These are phyloP conservation scores for Umbilicus rupestris DNA, from an alignment of 164 flowering plant species.

Conservation along the genomic window DNA sequence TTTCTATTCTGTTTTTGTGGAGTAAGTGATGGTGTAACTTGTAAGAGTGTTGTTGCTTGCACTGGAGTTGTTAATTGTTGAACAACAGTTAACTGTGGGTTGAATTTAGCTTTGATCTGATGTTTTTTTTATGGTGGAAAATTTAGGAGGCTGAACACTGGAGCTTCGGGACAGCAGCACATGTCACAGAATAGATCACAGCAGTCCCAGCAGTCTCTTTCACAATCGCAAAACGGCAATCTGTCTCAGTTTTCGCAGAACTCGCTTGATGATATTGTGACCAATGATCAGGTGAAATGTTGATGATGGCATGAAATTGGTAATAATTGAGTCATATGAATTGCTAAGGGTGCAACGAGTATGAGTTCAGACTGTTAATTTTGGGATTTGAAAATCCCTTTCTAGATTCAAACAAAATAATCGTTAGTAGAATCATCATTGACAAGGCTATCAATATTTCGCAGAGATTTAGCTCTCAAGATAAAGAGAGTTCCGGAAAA, in stretches of 20 bases:
- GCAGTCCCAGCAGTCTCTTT: constrained; percentile 7
- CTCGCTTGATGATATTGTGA: constrained; percentile 48
- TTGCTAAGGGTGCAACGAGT: constrained; percentile 26
- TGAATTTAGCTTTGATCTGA: no score
- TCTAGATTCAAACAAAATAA: constrained; percentile 23
- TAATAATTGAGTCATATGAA: constrained; percentile 35
- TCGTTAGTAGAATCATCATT: not conserved
- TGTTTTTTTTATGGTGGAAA: not conserved
- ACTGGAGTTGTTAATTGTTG: no score
- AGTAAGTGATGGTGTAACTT: no score
- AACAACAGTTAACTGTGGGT: no score
- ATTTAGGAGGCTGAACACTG: not conserved
- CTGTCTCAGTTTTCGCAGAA: constrained; percentile 81
- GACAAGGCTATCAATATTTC: constrained; percentile 11
- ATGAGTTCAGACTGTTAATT: constrained; percentile 23
- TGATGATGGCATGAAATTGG: constrained; percentile 43
- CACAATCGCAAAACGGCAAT: constrained; percentile 62
- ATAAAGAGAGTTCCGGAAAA: constrained; percentile 55
- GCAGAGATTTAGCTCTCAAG: constrained; percentile 81
- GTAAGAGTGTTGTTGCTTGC: no score
- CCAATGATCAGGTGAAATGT: constrained; percentile 47
- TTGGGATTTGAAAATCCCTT: not conserved
- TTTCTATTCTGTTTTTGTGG: no score
- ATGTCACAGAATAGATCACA: constrained; percentile 6
- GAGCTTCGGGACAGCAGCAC: not conserved